These are phyloP conservation scores for Dipodascus geniculatus DNA, from an alignment of 805 yeast species.

Conservation along the genomic window DNA sequence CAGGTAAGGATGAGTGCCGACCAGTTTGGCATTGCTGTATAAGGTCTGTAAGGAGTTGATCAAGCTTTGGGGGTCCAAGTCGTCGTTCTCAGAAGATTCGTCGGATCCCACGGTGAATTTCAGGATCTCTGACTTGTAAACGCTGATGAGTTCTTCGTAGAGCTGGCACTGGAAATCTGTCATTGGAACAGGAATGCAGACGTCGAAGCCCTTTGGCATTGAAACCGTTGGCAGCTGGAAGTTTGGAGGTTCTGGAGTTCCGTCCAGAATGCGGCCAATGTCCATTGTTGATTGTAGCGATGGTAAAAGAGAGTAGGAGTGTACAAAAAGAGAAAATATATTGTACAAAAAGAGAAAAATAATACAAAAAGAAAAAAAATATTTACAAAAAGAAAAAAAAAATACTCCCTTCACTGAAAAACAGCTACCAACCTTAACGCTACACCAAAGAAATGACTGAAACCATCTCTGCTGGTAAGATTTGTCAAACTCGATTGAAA, in stretches of 20 bases:
- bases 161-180: conserved; percentile 77
- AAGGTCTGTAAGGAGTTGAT: conserved; percentile 63
- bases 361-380: neutral
- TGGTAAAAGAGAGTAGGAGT: neutral
- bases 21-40: conserved; percentile 62
- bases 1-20: conserved; percentile 81
- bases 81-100: conserved; percentile 25
- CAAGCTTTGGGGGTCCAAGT: conserved; percentile 35
- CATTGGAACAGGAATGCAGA: conserved; percentile 71
- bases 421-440: no score
- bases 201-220: conserved; percentile 32
- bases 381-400: neutral
- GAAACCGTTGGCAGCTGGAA: conserved; percentile 26
- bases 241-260: conserved; percentile 67
- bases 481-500: neutral
- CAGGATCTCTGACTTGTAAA: conserved; percentile 83
- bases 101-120: conserved; percentile 48
- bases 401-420: neutral
- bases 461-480: neutral
- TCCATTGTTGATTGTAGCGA: conserved; percentile 45
- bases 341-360: neutral
- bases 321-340: neutral
- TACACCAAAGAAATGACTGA: neutral
- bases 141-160: conserved; percentile 81
- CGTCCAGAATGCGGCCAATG: conserved; percentile 60